These are phyloP conservation scores for Intubia oerlemansii DNA, from an alignment of 2,329 filamentous ascomycete species.

Conservation along the genomic window DNA sequence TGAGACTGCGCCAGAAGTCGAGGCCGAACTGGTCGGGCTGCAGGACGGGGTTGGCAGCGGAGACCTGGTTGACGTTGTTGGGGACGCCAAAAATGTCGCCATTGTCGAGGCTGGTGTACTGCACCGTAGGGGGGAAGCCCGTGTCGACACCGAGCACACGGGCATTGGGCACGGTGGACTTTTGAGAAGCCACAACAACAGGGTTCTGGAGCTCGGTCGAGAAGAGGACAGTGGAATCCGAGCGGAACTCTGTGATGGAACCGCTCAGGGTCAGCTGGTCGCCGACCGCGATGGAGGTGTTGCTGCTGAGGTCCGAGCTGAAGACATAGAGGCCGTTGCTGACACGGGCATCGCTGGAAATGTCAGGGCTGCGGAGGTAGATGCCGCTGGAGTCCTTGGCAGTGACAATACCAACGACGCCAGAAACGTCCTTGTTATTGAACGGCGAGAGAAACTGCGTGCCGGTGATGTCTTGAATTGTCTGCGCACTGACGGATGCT, in stretches of 20 bases:
- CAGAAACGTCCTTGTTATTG: slow-evolving; percentile 30
- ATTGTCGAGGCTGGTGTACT: slow-evolving; percentile 40
- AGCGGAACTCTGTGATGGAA: slow-evolving; percentile 34
- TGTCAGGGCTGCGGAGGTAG: slow-evolving; percentile 38
- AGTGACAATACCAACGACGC: slow-evolving; percentile 41
- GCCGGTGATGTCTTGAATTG: slow-evolving; percentile 44
- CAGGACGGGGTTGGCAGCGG: slow-evolving; percentile 35
- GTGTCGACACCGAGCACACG: slow-evolving; percentile 39
- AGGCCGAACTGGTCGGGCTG: slow-evolving; percentile 40
- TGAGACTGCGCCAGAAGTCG: slow-evolving; percentile 54
- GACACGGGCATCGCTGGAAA: slow-evolving; percentile 36
- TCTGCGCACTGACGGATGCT: slow-evolving; percentile 8
- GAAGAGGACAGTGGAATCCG: slow-evolving; percentile 32
- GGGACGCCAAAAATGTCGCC: slow-evolving; percentile 44
- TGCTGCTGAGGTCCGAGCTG: slow-evolving; percentile 24
- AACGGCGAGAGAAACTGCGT: slow-evolving; percentile 40
- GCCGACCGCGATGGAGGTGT: slow-evolving; percentile 29
- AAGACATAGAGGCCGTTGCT: slow-evolving; percentile 43
- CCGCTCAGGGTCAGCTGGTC: slow-evolving; percentile 40
- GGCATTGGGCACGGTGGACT: no score
- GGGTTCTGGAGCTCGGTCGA: slow-evolving; percentile 38
- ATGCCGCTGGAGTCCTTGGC: slow-evolving; percentile 40
- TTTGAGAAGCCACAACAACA: slow-evolving; percentile 1
- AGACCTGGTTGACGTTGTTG: slow-evolving; percentile 36
- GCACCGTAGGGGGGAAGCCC: slow-evolving; percentile 33